Percentiles rank a stretch among this genome's conserved stretches.
These are phyloP conservation scores for Haematococcus lacustris DNA, from an alignment of 139 green algal genomes.

Conservation along the genomic window DNA sequence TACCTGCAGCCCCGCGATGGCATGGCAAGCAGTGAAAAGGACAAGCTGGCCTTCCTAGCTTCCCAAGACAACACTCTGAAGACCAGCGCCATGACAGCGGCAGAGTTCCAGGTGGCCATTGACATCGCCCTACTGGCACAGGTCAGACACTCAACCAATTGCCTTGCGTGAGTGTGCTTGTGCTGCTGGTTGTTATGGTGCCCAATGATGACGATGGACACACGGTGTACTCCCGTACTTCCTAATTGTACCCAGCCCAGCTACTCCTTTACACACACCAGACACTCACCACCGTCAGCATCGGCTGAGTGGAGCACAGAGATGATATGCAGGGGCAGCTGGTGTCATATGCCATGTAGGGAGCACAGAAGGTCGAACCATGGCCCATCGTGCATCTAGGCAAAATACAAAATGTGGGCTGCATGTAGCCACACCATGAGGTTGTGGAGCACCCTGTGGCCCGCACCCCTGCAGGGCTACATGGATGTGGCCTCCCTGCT, in stretches of 20 bases:
- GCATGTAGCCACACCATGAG: neutral
- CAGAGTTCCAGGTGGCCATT: conserved; percentile 66
- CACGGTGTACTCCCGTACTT: neutral
- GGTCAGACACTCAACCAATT: neutral
- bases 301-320: neutral
- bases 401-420: neutral
- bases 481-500: conserved; percentile 64
- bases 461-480: conserved; percentile 36
- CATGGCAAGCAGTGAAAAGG: conserved; percentile 36
- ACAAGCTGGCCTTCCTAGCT: conserved; percentile 39
- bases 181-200: neutral
- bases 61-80: conserved; percentile 54
- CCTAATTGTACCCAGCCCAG: neutral
- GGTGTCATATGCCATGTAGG: neutral
- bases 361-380: neutral
- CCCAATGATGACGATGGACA: neutral
- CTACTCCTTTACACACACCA: too few relatives aligned
- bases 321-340: neutral
- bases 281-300: neutral
- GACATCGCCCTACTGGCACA: conserved; percentile 64
- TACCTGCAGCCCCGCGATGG: conserved; percentile 3
- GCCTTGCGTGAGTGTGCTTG: neutral
- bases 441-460: neutral
- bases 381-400: neutral
- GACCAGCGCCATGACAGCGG: conserved; percentile 51